phyloP scores from a whole-genome alignment of 2,329 filamentous ascomycete genomes.

The Aspergillus sp. region DNA sequence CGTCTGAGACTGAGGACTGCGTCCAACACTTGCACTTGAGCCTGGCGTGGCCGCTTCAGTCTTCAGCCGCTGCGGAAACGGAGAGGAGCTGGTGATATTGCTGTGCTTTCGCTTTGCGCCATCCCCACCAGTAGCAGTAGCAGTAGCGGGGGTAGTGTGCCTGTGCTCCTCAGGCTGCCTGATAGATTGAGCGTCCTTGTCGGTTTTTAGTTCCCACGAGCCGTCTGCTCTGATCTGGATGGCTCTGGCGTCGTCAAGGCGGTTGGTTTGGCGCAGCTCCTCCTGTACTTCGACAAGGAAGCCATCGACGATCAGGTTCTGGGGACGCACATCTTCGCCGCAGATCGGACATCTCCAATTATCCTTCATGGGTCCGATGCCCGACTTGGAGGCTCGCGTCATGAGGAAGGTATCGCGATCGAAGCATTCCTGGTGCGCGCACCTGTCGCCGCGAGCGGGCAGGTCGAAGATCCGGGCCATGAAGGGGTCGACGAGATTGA shows the following conservation, averaged over 20 bases:
- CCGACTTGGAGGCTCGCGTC: conserved; percentile 47
- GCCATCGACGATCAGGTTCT: conserved; percentile 60
- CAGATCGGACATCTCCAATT: conserved; percentile 87
- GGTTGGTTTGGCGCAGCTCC: conserved; percentile 43
- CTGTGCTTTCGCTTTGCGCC: conserved; percentile 11
- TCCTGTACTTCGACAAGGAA: conserved; percentile 60
- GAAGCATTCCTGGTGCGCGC: conserved; percentile 79
- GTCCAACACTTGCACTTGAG: neutral
- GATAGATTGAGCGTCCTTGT: conserved; percentile 15
- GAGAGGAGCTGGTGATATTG: conserved; percentile 2
- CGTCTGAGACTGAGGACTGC: neutral
- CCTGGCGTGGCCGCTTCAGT: conserved; percentile 2
- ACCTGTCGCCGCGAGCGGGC: conserved; percentile 63
- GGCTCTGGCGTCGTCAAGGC: conserved; percentile 47
- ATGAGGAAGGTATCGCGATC: conserved; percentile 74
- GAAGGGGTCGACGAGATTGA: conserved; percentile 62
- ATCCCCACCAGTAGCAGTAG: neutral
- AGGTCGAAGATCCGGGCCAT: conserved; percentile 55
- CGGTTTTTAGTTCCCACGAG: conserved; percentile 51
- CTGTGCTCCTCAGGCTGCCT: conserved; percentile 10
- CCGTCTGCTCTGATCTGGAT: conserved; percentile 59
- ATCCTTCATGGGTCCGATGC: conserved; percentile 36
- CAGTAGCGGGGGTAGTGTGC: neutral
- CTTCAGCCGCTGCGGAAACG: conserved; percentile 8
- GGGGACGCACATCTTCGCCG: conserved; percentile 64